Base-by-base conservation (phyloP, 495 filamentous ascomycete genomes). In the Penicillium turbatum region DNA sequence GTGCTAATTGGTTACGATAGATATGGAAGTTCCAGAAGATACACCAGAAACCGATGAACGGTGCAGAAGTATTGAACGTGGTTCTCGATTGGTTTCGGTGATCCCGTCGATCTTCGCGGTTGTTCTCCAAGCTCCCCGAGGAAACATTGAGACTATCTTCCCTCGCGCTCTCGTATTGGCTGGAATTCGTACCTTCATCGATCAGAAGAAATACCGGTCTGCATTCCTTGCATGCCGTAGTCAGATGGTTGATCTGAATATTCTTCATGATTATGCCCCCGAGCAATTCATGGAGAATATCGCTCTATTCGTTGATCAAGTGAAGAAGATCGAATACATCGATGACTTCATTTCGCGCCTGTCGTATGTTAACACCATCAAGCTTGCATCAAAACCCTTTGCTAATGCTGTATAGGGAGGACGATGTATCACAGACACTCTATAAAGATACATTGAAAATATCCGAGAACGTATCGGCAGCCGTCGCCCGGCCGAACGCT, bases 241-340 rank as follows among this genome's bases (percentile, higher is more conserved):
- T 46, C 95, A 97, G 64, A 82, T 93, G 55, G 93, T 98, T 3
- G 93, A 98, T 64, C 90, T 97, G 86, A 98, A 97, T 63, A 92
- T 98, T 48, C 74, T 98, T n/a, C 92, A 96, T 65, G 93, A 98
- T 66, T 86, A 97, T 73, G 82, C 81, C 6, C 89, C 91, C 0
- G 73, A 82, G 38, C 87, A 93, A 55, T 96, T 98, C 63, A 77
- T 96, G 71, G 74, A 79, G 11, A 86, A 82, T 56, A 78, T 96
- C 29, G 72, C 71, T 6, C 57, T 91, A 2, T 95, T 98, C 68
- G 75, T 97, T 39, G 84, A 92, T 19, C 93, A 97, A 65, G 79
- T 97, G 37, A 86, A 86, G 67, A 90, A 86, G 62, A 74, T 87
- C 32, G 86, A 95, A 15, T 85, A 89, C 54, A 87, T 97, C 59